These are phyloP conservation scores for Alternaria brassicae DNA, from an alignment of 2,329 filamentous ascomycete genomes.

Conservation along the genomic window DNA sequence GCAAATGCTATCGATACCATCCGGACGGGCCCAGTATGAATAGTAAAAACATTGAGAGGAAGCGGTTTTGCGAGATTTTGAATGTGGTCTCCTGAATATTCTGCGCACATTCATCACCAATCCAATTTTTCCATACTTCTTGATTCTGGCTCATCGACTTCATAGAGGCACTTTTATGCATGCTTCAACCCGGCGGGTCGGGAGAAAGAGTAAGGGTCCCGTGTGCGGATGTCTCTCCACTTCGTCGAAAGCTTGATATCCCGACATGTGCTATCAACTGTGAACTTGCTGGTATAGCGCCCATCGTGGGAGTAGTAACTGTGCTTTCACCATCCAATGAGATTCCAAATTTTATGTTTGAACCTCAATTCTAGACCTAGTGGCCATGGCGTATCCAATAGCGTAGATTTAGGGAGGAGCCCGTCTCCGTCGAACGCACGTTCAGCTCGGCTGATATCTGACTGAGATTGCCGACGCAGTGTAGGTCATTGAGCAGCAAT, in stretches of 20 bases:
- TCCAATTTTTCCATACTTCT: not conserved
- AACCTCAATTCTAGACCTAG: constrained; percentile 12
- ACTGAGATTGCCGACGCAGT: not conserved
- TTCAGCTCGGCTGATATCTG: constrained; percentile 1
- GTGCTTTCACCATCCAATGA: not conserved
- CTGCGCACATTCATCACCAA: not conserved
- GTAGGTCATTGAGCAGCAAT: not conserved
- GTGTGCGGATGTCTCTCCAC: constrained; percentile 2
- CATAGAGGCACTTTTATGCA: not conserved
- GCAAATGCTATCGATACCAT: not conserved
- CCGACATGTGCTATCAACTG: not conserved
- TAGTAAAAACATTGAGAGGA: not conserved
- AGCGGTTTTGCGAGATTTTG: not conserved
- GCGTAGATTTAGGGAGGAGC: constrained; percentile 9
- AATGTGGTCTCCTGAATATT: not conserved
- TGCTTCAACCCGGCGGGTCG: not conserved
- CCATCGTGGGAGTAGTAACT: not conserved
- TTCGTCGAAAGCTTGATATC: constrained; percentile 1
- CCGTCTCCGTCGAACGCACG: constrained; percentile 1
- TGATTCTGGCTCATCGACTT: not conserved
- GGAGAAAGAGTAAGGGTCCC: not conserved
- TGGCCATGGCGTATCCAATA: constrained; percentile 13
- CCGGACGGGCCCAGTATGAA: not conserved
- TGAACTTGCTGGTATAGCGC: not conserved
- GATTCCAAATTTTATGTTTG: not conserved